Base-by-base conservation (phyloP, 1,284 basidiomycete genomes). In the Violaceomyces palustris region DNA sequence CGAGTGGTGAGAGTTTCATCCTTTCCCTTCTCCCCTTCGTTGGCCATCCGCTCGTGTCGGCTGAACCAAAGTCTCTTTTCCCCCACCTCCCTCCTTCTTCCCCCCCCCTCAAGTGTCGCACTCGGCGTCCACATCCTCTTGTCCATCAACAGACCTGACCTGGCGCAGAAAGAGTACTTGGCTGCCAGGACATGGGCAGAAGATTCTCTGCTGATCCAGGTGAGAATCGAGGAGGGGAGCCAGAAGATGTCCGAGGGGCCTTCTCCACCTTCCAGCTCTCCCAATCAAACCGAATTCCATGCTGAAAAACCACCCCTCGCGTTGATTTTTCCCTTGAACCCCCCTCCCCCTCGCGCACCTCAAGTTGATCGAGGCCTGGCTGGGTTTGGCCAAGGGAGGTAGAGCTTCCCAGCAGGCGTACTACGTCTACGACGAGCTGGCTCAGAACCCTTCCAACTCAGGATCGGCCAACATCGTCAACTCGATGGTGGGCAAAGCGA, bases 401-500 rank as follows among this genome's bases (percentile, higher is more conserved):
- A 43, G 69, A 0, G 25, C 57, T n/a, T 61, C 69, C 2, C 70
- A 73, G 27, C 70, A 73, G 36, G 69, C 70, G 1, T 73, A 64
- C 47, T 73, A 73, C 37, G 69, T 73, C 3, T 73, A 67, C 45
- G 70, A 73, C 34, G 70, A 73, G 47, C 39, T 73, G 17, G 65
- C 66, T n/a, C 66, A 69, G 39, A 66, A 61, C 37, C 65, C 66
- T 0, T 24, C 26, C 7, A 42, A 53, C 1, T 53, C 55, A 0
- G 52, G 57, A 1, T 58, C 59, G 8, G 17, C 36, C 24, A 59
- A 61, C 22, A 44, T 51, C 10, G 62, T 66, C 3, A 42, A 59
- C 1, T 42, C 50, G 8, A 31, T 72, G 21, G 45, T 61, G 14
- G 69, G 68, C 19, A 70, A 69, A 33, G 66, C 68, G 2, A 69